These are phyloP conservation scores for Tolypocladium ovalisporum DNA, from an alignment of 2,329 filamentous ascomycete species.

Conservation along the genomic window DNA sequence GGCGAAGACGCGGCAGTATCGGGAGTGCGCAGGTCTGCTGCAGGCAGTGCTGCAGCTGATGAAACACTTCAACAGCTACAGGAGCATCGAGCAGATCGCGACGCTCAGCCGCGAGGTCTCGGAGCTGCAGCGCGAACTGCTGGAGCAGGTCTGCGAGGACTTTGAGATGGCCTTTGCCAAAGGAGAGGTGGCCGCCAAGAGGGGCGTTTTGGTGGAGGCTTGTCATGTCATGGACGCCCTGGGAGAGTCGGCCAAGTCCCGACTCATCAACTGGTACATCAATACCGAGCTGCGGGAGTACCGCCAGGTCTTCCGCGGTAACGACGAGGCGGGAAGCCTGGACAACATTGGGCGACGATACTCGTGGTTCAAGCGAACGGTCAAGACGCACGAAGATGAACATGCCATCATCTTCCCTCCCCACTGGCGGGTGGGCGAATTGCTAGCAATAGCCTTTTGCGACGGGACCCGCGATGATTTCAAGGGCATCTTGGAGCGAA, in stretches of 20 bases:
- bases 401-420: constrained; percentile 79
- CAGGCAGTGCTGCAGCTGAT: constrained; percentile 96
- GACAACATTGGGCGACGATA: constrained; percentile 95
- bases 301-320: constrained; percentile 87
- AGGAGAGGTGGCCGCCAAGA: constrained; percentile 62
- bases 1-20: constrained; percentile 78
- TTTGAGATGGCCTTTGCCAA: constrained; percentile 94
- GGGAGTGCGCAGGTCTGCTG: constrained; percentile 85
- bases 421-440: constrained; percentile 83
- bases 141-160: constrained; percentile 98
- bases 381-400: constrained; percentile 92
- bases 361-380: constrained; percentile 90
- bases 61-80: constrained; percentile 96
- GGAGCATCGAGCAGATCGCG: constrained; percentile 96
- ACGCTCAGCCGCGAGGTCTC: constrained; percentile 85
- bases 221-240: constrained; percentile 92
- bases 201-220: constrained; percentile 67
- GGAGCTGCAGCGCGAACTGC: constrained; percentile 80
- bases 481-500: constrained; percentile 80
- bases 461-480: constrained; percentile 94
- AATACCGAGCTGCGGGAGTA: constrained; percentile 96
- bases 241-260: constrained; percentile 71
- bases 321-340: constrained; percentile 88
- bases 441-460: constrained; percentile 83
- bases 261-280: constrained; percentile 92